Base-by-base conservation (phyloP, 345 rosid species). In the Hypericum perforatum region DNA sequence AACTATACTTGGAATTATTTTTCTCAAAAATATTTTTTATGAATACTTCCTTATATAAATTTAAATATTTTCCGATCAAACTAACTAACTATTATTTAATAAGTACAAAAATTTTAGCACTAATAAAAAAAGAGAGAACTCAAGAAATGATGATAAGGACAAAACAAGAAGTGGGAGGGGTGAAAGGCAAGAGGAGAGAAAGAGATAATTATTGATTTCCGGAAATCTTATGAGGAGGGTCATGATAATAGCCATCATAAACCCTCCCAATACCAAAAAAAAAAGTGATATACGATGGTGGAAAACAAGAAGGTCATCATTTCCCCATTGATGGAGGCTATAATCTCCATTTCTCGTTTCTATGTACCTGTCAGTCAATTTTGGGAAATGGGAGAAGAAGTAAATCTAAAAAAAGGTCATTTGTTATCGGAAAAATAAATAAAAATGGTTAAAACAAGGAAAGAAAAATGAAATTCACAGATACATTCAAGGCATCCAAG, bases 301-400 rank as follows among this genome's bases (percentile, higher is more conserved):
- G 9, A 54, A 22, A 22, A 65, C 64, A 64, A 68, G 69, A 59
- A 55, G 68, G 70, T 38, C 66, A 59, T 70, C 70, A 68, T 73
- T 41, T 22, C 53, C 32, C 56, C 43, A 39, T 66, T 57, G 59
- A 63, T 53, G 65, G 60, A 59, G 61, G 37, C 59, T 63, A 51
- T 57, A 51, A 67, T 70, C 49, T 54, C 45, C 37, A 62, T 50
- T 59, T 64, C 70, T 70, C 55, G 63, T 47, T 70, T 64, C 64
- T 16, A 64, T 62, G 65, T 56, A 70, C 4, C 57, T 57, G 76
- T 72, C 72, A 61, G 77, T 69, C 53, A 60, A 11, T 22, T 22
- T 22, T 4, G 32, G 32, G 32, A 55, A 15, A 12, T 46, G 38
- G 53, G 32, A 43, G 67, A 11, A 61, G 29, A 44, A 0, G 11